Conservation (phyloP, 768 basidiomycete genomes). For the Tulasnella sp. region DNA sequence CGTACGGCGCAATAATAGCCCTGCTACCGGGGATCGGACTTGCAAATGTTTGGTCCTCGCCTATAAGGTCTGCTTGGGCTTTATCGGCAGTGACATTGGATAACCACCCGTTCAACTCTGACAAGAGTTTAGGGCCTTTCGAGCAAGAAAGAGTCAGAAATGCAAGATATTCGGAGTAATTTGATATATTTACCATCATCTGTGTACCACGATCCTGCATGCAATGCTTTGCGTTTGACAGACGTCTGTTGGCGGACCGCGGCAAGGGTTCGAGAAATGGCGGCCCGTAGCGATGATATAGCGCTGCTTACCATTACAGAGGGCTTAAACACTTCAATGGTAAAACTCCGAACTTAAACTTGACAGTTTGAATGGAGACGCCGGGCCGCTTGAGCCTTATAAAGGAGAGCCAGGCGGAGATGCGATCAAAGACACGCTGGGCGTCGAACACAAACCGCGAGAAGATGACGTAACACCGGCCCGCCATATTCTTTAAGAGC, state of each 20-base stretch:
- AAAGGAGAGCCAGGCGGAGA: neutral
- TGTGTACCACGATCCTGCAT: conserved; percentile 92
- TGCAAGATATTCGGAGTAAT: neutral
- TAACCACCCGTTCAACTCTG: conserved; percentile 69
- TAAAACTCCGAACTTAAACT: no score
- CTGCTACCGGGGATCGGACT: conserved; percentile 72
- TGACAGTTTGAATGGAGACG: no score
- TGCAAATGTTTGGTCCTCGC: conserved; percentile 45
- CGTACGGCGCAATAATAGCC: conserved; percentile 97
- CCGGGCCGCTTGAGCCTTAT: neutral
- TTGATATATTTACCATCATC: conserved; percentile 54
- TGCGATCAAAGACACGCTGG: neutral
- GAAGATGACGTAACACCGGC: conserved; percentile 1
- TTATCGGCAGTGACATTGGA: conserved; percentile 55
- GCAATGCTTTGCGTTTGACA: conserved; percentile 55
- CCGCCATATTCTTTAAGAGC: neutral
- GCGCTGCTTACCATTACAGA: no score
- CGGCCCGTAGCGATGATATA: no score
- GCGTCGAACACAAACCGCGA: neutral
- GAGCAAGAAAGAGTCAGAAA: conserved; percentile 14
- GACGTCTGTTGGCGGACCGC: no score
- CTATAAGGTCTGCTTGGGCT: conserved; percentile 43
- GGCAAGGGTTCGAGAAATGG: no score
- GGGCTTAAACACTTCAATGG: no score
- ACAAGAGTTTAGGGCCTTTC: conserved; percentile 60